Conservation (phyloP, 306 rosid species). For the Cyamopsis tetragonoloba region DNA sequence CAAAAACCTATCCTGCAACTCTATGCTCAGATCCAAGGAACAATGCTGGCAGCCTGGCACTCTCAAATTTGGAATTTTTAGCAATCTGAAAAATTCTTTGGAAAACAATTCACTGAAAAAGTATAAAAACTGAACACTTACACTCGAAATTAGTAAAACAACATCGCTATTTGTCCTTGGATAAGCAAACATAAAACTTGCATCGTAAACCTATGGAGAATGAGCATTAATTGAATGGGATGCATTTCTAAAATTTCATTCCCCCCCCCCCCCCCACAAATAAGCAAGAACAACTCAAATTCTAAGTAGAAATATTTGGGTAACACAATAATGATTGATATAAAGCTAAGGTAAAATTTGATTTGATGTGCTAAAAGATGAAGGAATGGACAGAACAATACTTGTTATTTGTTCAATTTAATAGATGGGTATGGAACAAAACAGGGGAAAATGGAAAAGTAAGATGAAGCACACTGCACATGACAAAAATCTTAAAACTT, state of each 20-base stretch:
- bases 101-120: constrained; percentile 13
- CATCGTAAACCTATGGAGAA: background rate
- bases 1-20: constrained; percentile 12
- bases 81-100: background rate
- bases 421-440: too few species aligned
- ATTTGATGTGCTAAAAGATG: too few species aligned
- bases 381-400: too few species aligned
- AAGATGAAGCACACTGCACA: too few species aligned
- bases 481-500: too few species aligned
- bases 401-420: too few species aligned
- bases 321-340: background rate
- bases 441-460: too few species aligned
- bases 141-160: background rate
- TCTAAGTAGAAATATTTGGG: background rate
- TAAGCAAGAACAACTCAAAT: constrained; percentile 7
- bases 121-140: constrained; percentile 1
- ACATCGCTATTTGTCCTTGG: background rate
- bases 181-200: background rate
- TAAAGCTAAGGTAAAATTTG: too few species aligned
- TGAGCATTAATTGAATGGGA: background rate
- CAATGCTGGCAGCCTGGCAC: background rate
- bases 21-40: background rate
- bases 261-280: too few species aligned
- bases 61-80: background rate
- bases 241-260: background rate